Conservation (phyloP, 441 rosid species). For the Sinapis alba region DNA sequence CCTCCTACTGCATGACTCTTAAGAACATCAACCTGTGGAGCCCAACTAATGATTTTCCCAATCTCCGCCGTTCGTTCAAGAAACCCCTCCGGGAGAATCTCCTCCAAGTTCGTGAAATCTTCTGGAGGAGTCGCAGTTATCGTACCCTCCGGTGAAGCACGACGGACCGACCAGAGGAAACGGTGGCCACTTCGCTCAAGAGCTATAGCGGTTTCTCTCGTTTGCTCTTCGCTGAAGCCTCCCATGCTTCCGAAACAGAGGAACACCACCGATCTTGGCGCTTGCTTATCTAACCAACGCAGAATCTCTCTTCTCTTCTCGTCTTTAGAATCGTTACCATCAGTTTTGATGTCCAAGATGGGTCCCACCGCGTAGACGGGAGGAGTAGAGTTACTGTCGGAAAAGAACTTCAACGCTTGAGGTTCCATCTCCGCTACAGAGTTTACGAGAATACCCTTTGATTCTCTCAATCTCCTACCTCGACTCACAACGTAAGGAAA, state of each 20-base stretch:
- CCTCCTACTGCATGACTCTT: conserved; percentile 29
- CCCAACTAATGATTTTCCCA: conserved; percentile 40
- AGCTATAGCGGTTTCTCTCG: conserved; percentile 49
- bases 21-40: conserved; percentile 32
- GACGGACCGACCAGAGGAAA: conserved; percentile 62
- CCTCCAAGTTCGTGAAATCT: conserved; percentile 22
- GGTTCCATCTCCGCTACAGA: conserved; percentile 57
- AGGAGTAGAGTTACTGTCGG: conserved; percentile 24
- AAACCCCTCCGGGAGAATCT: conserved; percentile 32
- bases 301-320: conserved; percentile 4
- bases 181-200: conserved; percentile 48
- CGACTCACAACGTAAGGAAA: not conserved
- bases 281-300: conserved; percentile 60
- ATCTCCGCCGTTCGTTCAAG: conserved; percentile 25
- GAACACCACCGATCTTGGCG: conserved; percentile 55
- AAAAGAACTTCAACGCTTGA: conserved; percentile 29
- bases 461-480: conserved; percentile 24
- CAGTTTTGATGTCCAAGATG: conserved; percentile 25
- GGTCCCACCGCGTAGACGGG: conserved; percentile 48
- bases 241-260: conserved; percentile 74
- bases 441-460: conserved; percentile 60
- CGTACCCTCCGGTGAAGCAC: conserved; percentile 15
- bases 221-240: conserved; percentile 47
- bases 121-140: not conserved
- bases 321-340: not conserved